These are phyloP conservation scores for Urochloa ruziziensis DNA, from an alignment of 176 grass and related monocot species.

Conservation along the genomic window DNA sequence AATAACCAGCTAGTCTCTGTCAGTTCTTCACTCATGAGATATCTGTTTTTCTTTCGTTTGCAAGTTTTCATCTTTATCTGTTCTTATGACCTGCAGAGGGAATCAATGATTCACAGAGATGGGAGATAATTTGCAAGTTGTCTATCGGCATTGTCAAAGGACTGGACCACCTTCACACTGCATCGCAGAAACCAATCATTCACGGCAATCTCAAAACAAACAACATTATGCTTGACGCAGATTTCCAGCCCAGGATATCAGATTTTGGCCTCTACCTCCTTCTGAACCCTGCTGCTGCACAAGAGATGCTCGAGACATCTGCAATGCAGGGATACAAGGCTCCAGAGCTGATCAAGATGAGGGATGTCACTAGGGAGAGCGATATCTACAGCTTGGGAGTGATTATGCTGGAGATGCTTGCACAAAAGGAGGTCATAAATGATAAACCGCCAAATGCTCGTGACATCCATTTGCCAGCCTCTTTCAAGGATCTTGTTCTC, in stretches of 20 bases:
- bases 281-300: conserved; percentile 51
- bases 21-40: not conserved
- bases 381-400: conserved; percentile 82
- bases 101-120: conserved; percentile 77
- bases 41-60: not conserved
- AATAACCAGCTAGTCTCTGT: not conserved
- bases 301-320: conserved; percentile 79
- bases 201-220: conserved; percentile 96
- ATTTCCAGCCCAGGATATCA: conserved; percentile 80
- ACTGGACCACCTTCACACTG: conserved; percentile 82
- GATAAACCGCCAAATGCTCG: conserved; percentile 30
- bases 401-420: conserved; percentile 86
- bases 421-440: conserved; percentile 55
- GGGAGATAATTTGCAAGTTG: conserved; percentile 87
- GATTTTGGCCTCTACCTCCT: conserved; percentile 87
- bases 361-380: conserved; percentile 56
- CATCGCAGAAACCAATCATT: conserved; percentile 58
- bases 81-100: conserved; percentile 55
- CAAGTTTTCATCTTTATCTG: conserved; percentile 2
- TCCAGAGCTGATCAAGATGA: conserved; percentile 87
- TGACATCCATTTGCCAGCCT: conserved; percentile 54
- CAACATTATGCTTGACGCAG: conserved; percentile 85
- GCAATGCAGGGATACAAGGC: conserved; percentile 76
- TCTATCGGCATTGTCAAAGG: conserved; percentile 82
- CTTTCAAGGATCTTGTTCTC: conserved; percentile 73